Conservation (phyloP, 495 filamentous ascomycete genomes). For the Bombardia bombarda region DNA sequence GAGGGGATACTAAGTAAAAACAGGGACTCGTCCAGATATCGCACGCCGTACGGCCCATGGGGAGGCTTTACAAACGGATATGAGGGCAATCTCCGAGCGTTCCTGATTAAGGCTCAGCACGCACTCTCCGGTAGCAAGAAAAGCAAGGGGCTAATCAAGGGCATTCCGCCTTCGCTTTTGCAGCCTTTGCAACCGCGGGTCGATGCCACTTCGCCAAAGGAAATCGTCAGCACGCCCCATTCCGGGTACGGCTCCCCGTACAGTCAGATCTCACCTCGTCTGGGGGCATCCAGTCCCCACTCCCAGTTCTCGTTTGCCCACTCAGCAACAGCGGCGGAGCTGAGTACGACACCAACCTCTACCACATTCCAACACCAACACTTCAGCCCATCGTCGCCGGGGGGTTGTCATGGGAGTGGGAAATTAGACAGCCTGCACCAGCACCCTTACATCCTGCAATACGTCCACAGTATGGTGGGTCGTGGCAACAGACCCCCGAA, state of each 20-base stretch:
- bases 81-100: constrained; percentile 39
- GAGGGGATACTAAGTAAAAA: constrained; percentile 6
- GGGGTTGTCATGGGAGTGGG: not conserved
- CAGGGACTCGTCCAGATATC: constrained; percentile 40
- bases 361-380: not conserved
- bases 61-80: constrained; percentile 51
- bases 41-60: constrained; percentile 42
- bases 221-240: not conserved
- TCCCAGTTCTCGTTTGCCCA: not conserved
- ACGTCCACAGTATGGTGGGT: constrained; percentile 31
- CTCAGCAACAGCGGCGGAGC: not conserved
- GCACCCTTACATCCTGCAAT: constrained; percentile 38
- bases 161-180: constrained; percentile 9
- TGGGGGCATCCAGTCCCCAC: not conserved
- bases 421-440: constrained; percentile 6
- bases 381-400: not conserved
- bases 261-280: constrained; percentile 9
- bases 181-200: constrained; percentile 13
- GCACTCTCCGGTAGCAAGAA: constrained; percentile 23
- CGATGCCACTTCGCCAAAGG: constrained; percentile 2
- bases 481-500: constrained; percentile 20
- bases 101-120: constrained; percentile 35
- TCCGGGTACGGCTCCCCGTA: constrained; percentile 11
- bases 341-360: not conserved
- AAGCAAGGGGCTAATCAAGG: constrained; percentile 11